Evolutionary conservation across 2,329 filamentous ascomycete species (phyloP).

Genomic region (Monosporascus sp.): DNA sequence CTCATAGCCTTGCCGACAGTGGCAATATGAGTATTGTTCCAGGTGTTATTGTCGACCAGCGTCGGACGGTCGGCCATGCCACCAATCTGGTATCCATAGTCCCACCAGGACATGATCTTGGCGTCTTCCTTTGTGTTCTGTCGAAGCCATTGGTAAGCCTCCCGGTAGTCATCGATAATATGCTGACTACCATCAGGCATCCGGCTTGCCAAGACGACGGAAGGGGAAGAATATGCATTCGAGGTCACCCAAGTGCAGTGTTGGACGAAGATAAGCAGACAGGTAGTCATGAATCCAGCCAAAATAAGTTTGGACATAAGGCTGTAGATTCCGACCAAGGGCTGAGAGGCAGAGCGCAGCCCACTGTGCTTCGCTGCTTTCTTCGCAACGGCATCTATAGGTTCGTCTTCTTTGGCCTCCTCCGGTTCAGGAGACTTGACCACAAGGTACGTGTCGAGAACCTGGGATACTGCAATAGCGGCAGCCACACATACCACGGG

Average conservation of each 20-base stretch:
- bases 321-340: slow-evolving; percentile 78
- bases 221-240: slow-evolving; percentile 97
- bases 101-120: slow-evolving; percentile 99
- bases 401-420: slow-evolving; percentile 36
- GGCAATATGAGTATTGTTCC: slow-evolving; percentile 99
- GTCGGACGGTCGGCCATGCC: slow-evolving; percentile 98
- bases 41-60: slow-evolving; percentile 98
- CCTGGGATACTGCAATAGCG: slow-evolving; percentile 78
- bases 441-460: slow-evolving; percentile 81
- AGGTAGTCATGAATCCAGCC: slow-evolving; percentile 65
- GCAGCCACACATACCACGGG: slow-evolving; percentile 94
- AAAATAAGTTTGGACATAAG: slow-evolving; percentile 74
- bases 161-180: slow-evolving; percentile 98
- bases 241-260: slow-evolving; percentile 99
- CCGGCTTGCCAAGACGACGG: slow-evolving; percentile 87
- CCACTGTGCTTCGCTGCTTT: slow-evolving; percentile 47
- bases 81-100: slow-evolving; percentile 99
- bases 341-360: slow-evolving; percentile 66
- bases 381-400: slow-evolving; percentile 50
- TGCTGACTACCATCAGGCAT: slow-evolving; percentile 93
- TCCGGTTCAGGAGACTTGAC: slow-evolving; percentile 55
- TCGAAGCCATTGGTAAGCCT: slow-evolving; percentile 98
- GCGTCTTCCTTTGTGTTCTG: slow-evolving; percentile 94
- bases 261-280: slow-evolving; percentile 87
- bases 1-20: slow-evolving; percentile 99